A percentile compares a stretch with the other conserved stretches of the same genome.
phyloP scores from a whole-genome alignment of 1,284 basidiomycete species.

The Cutaneotrichosporon spelunceum region DNA sequence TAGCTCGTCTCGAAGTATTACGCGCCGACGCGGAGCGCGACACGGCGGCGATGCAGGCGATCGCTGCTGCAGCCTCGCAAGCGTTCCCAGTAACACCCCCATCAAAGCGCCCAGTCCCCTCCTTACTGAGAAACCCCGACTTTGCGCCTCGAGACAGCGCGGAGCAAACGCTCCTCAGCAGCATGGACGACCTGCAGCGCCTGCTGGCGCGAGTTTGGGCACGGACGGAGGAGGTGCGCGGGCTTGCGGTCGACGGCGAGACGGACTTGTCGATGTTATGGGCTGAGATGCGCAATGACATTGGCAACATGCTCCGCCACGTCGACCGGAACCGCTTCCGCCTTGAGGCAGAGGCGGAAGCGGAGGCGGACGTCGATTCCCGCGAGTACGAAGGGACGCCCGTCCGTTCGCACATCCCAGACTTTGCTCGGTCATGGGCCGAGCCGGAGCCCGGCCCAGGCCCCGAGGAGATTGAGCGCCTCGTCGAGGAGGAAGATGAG shows the following conservation, averaged over 20 bases:
- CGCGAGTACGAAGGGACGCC: constrained; percentile 11
- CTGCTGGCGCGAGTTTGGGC: constrained; percentile 22
- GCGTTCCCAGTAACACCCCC: neutral
- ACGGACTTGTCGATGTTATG: constrained; percentile 10
- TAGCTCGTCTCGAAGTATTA: constrained; percentile 24
- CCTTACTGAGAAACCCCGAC: neutral
- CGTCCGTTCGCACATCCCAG: constrained; percentile 19
- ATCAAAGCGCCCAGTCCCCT: neutral
- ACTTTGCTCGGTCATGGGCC: constrained; percentile 33
- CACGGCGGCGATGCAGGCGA: neutral
- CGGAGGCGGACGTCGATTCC: constrained; percentile 4
- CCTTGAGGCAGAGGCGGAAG: constrained; percentile 11
- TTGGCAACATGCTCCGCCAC: constrained; percentile 22
- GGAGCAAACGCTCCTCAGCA: constrained; percentile 14
- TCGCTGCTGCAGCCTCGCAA: neutral
- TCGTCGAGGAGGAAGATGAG: constrained; percentile 5
- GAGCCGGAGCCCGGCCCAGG: constrained; percentile 10
- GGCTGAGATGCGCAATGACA: constrained; percentile 22
- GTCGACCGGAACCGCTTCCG: constrained; percentile 21
- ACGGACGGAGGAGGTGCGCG: constrained; percentile 19
- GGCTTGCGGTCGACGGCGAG: neutral
- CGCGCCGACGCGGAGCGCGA: constrained; percentile 21
- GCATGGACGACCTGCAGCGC: constrained; percentile 23
- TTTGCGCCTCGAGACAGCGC: constrained; percentile 21
- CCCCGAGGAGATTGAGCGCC: constrained; percentile 17